Conservation (phyloP, 1,139 yeast species). For the Suhomyces choctaworum region DNA sequence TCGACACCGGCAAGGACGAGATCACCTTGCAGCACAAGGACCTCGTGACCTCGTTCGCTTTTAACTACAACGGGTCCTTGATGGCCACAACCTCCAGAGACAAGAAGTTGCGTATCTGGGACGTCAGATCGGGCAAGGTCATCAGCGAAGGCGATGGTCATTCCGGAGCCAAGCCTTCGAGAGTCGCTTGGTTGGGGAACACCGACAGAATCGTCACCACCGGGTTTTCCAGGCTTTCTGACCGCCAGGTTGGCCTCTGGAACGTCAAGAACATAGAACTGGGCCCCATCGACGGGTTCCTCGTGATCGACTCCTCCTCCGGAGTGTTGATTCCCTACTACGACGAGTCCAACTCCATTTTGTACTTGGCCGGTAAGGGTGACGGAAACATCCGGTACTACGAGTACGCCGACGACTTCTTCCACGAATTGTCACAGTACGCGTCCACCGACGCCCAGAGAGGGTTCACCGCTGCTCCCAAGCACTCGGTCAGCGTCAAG, state of each 20-base stretch:
- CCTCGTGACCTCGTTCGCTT: slow-evolving; percentile 84
- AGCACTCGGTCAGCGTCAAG: slow-evolving; percentile 70
- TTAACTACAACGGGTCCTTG: slow-evolving; percentile 83
- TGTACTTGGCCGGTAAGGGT: slow-evolving; percentile 95
- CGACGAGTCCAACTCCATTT: slow-evolving; percentile 76
- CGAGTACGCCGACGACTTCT: slow-evolving; percentile 80
- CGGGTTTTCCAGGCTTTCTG: slow-evolving; percentile 92
- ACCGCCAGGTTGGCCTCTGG: slow-evolving; percentile 95
- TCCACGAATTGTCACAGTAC: slow-evolving; percentile 81
- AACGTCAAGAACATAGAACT: slow-evolving; percentile 67
- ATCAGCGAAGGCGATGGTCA: slow-evolving; percentile 88
- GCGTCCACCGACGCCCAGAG: slow-evolving; percentile 92
- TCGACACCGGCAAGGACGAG: slow-evolving; percentile 69
- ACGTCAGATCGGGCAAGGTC: slow-evolving; percentile 70
- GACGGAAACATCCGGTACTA: slow-evolving; percentile 95
- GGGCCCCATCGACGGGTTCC: slow-evolving; percentile 89
- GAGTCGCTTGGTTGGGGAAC: slow-evolving; percentile 89
- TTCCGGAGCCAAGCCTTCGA: slow-evolving; percentile 85
- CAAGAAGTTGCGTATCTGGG: slow-evolving; percentile 89
- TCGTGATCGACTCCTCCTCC: slow-evolving; percentile 82
- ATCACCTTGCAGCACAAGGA: slow-evolving; percentile 83
- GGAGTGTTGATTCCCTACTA: slow-evolving; percentile 91
- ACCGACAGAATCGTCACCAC: slow-evolving; percentile 85
- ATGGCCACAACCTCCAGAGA: slow-evolving; percentile 93
- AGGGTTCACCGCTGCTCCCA: slow-evolving; percentile 90